These are phyloP conservation scores for Leucosporidium creatinivorum DNA, from an alignment of 768 basidiomycete species.

Conservation along the genomic window DNA sequence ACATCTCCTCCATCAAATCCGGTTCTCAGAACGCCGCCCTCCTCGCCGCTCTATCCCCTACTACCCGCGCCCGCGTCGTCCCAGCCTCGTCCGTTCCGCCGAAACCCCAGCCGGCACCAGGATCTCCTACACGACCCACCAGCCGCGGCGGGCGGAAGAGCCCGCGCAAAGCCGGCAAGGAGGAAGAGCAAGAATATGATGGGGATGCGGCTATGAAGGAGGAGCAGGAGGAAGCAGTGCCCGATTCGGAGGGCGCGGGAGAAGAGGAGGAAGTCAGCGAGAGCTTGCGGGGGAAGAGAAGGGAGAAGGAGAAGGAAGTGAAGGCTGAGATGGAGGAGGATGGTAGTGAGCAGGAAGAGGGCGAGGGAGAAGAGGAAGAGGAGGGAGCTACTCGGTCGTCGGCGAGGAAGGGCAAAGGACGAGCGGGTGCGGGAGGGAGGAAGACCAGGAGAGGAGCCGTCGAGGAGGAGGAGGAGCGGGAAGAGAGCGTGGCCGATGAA, in stretches of 20 bases:
- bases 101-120: neutral
- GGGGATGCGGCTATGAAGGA: neutral
- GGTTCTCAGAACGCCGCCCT: too few relatives aligned
- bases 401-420: neutral
- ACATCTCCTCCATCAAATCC: too few relatives aligned
- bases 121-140: neutral
- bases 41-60: neutral
- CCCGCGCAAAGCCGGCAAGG: neutral
- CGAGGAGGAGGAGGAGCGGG: neutral
- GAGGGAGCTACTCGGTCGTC: neutral
- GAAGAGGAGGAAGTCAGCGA: neutral
- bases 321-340: neutral
- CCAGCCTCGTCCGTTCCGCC: neutral
- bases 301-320: neutral
- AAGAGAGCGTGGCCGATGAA: neutral
- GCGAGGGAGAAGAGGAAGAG: constrained; percentile 1
- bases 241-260: neutral
- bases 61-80: neutral
- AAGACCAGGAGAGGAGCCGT: neutral
- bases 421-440: neutral
- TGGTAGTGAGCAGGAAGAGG: neutral
- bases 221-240: neutral
- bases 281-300: neutral
- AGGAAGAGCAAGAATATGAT: neutral
- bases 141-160: neutral